Conservation (phyloP, 148 eudicot species). For the Chenopodium berlandieri region DNA sequence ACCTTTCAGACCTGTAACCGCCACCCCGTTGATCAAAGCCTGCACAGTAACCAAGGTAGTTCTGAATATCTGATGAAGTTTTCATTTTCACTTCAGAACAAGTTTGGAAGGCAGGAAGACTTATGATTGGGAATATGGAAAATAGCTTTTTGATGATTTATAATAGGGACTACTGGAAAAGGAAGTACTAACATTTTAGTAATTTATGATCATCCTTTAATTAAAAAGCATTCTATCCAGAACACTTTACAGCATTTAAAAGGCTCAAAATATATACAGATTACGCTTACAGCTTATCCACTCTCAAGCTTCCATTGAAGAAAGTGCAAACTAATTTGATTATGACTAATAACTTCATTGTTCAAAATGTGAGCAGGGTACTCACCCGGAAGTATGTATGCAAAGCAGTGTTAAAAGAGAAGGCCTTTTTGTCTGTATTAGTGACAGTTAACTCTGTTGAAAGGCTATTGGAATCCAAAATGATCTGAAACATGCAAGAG, state of each 20-base stretch:
- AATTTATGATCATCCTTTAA: neutral
- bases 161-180: too few species aligned
- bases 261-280: neutral
- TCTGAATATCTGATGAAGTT: neutral
- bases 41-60: constrained; percentile 31
- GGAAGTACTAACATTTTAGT: too few species aligned
- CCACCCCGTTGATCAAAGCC: constrained; percentile 76
- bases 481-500: constrained; percentile 54
- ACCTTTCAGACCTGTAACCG: constrained; percentile 80
- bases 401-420: constrained; percentile 86
- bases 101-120: neutral
- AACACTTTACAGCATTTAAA: neutral
- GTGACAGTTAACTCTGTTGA: constrained; percentile 76
- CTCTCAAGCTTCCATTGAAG: neutral
- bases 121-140: neutral
- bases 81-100: neutral
- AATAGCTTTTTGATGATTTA: neutral
- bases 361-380: constrained; percentile 8
- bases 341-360: neutral
- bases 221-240: neutral
- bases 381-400: constrained; percentile 92
- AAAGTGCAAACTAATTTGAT: neutral
- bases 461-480: constrained; percentile 66
- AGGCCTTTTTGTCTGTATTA: constrained; percentile 79
- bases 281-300: neutral